Evolutionary conservation across 116 monocot genomes (phyloP), one percentile per base, ranked within the genome.

Genomic region (Posidonia oceanica): DNA sequence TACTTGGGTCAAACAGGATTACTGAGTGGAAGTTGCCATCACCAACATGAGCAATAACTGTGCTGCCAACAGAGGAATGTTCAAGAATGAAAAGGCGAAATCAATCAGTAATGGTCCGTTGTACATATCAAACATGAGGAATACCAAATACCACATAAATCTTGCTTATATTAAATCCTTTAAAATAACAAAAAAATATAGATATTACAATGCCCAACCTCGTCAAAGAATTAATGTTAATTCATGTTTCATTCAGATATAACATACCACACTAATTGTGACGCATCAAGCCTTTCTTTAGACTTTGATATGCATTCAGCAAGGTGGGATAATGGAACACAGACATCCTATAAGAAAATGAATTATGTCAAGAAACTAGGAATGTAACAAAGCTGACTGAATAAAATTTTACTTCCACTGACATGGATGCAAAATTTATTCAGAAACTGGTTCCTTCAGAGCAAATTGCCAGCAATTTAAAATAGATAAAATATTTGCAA

Each of bases 21-120:
- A 99, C 23, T 15, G 93, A 86, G 74, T 99, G 98, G 78, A 99
- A 93, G 68, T 99, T 99, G 37, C 98, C 98, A 88, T 93, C 98
- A 83, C 98, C 98, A 84, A 93, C 98, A 93, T 99, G 98, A 81
- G 98, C 87, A 86, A 99, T 83, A 41, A 99, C 90, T 38, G 81
- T 77, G 70, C 98, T 99, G 82, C 16, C 40, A 58, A 66, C 52
- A 41, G 53, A 20, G 69, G 69, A 57, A 69, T 23, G 29, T 20
- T 15, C 14, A 63, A 74, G 13, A 61, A 63, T 52, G 4, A 48
- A 74, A 53, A 14, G 48, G 8, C 0, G 17, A 21, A 22, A 51
- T 44, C 67, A 44, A 13, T 52, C 39, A 40, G 39, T 65, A 40
- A 65, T 65, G 36, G 15, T 8, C 38, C 14, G 15, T 48, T 12